Percentiles rank a stretch among this genome's conserved stretches.
These are phyloP conservation scores for Eucalyptus marginata DNA, from an alignment of 345 rosid species.

Conservation along the genomic window DNA sequence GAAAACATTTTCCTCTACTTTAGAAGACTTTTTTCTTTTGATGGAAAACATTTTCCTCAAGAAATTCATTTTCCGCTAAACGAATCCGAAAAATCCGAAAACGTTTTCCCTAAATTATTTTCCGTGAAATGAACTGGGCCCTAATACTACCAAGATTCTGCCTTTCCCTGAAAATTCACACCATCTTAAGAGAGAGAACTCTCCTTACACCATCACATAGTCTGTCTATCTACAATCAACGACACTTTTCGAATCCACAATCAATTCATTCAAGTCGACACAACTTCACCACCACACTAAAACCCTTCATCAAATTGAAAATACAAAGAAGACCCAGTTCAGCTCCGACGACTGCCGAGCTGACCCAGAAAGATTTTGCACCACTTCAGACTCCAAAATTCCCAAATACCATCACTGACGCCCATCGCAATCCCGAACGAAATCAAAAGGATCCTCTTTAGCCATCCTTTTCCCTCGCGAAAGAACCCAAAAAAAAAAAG, in stretches of 20 bases:
- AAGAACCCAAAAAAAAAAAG: too few species aligned
- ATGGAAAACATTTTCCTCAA: too few species aligned
- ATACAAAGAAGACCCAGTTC: neutral
- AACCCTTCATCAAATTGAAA: neutral
- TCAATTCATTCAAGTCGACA: neutral
- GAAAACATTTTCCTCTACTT: too few species aligned
- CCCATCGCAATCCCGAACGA: neutral
- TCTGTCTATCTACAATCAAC: neutral
- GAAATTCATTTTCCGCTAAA: too few species aligned
- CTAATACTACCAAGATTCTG: neutral
- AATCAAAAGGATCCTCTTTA: neutral
- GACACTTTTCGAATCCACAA: neutral
- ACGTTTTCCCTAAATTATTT: too few species aligned
- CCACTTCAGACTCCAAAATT: neutral
- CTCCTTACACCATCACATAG: neutral
- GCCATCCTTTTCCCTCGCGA: neutral
- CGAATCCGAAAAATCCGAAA: too few species aligned
- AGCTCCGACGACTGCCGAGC: neutral
- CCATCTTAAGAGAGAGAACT: neutral
- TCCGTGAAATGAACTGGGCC: too few species aligned
- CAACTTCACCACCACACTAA: neutral
- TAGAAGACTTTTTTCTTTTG: too few species aligned
- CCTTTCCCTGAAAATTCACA: neutral
- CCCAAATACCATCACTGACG: neutral
- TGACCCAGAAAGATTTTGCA: neutral